Base-by-base conservation (phyloP, 2,329 filamentous ascomycete species). In the Alternaria triticina region DNA sequence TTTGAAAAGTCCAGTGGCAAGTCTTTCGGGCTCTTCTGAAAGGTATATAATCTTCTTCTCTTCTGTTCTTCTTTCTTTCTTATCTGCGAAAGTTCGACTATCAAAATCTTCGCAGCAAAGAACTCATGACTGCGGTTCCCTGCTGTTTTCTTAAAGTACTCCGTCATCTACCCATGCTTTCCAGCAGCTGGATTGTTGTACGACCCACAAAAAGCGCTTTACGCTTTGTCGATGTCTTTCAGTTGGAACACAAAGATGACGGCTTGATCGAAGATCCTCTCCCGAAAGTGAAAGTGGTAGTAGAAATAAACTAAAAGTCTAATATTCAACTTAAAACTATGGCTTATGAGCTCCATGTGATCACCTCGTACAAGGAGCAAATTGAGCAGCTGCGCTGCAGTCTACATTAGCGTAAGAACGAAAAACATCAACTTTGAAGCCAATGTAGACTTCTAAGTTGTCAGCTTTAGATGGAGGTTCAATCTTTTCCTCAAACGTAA, bases 401-500 rank as follows among this genome's bases (percentile, higher is more conserved):
- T 30, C 12, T 30, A 30, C 12, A 30, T 30, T 5, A 30, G 28
- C 4, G 4, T n/a, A n/a, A n/a, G n/a, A n/a, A n/a, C n/a, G n/a
- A n/a, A n/a, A n/a, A n/a, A n/a, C n/a, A n/a, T n/a, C n/a, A n/a
- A n/a, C n/a, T n/a, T n/a, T n/a, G n/a, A n/a, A n/a, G n/a, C n/a
- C n/a, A n/a, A n/a, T n/a, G n/a, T n/a, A n/a, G n/a, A n/a, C n/a
- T n/a, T n/a, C n/a, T n/a, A n/a, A n/a, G n/a, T n/a, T n/a, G n/a
- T n/a, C n/a, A n/a, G n/a, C n/a, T n/a, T n/a, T n/a, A n/a, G n/a
- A n/a, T n/a, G n/a, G n/a, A n/a, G n/a, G n/a, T n/a, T n/a, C n/a
- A n/a, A n/a, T n/a, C n/a, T 5, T 11, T 3, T 22, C 10, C 1
- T 8, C 4, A 2, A 6, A 6, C 3, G 11, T 30, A 11, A 2